Evolutionary conservation across 2,329 filamentous ascomycete species (phyloP), one percentile per base, ranked within the genome.

Genomic region (Ploettnerulaceae sp.): DNA sequence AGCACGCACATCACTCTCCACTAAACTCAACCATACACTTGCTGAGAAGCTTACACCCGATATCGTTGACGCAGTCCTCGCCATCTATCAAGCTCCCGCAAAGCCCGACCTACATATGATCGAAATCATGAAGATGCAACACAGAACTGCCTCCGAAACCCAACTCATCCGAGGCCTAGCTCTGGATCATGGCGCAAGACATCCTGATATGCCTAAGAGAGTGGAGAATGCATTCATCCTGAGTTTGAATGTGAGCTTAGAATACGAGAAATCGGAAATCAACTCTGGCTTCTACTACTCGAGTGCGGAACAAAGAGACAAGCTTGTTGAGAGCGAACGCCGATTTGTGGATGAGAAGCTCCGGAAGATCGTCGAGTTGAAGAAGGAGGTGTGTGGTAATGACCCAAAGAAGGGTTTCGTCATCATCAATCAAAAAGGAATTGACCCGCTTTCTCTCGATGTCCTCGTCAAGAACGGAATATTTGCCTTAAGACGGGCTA

Each of bases 121-220:
- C 57, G 93, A 98, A 71, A 97, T 98, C 62, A 98, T 98, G 93
- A 97, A 95, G 68, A 97, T 98, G 91, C 93, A 98, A 73, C 93
- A 98, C 73, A 86, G 91, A 59, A 89, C 88, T 42, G 90, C 91
- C 49, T 88, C 93, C 24, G 93, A 98, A 68, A 98, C 93, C 47
- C 89, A 95, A 69, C 81, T 98, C 49, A 96, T 98, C 67, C 82
- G 86, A 56, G 93, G 93, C 50, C 76, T 98, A 48, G 93, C 89
- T 7, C 74, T 98, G 51, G 93, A 98, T 63, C 93, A 98, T 68
- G 93, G 93, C 57, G 90, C 93, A 9, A 81, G 93, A 64, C 93
- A 98, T 70, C 93, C 93, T 3, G 93, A 98, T 64, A 98, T 98
- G 93, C 89, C 93, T 7, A 97, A 95, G 75, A 79, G 86, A 48